These are phyloP conservation scores for Omphalotus guepiniiformis DNA, from an alignment of 768 basidiomycete species.

Conservation along the genomic window DNA sequence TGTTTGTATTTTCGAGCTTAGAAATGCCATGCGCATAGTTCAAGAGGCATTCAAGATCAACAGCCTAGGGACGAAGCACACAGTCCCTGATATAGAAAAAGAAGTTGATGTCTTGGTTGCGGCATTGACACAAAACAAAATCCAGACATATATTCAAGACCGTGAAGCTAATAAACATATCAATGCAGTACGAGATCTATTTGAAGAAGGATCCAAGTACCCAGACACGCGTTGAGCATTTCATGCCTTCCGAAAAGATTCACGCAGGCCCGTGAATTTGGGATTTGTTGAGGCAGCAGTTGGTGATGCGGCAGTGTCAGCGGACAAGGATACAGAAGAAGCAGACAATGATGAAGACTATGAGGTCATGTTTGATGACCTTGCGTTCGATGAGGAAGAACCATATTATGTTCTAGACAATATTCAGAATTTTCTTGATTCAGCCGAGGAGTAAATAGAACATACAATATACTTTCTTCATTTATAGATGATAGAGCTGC, in stretches of 20 bases:
- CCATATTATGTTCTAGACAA: neutral
- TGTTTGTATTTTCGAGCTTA: slow-evolving; percentile 13
- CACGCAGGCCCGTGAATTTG: slow-evolving; percentile 7
- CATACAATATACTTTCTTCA: neutral
- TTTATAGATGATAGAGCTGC: neutral
- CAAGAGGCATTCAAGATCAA: slow-evolving; percentile 12
- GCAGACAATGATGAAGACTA: slow-evolving; percentile 1
- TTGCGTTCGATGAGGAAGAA: slow-evolving; percentile 11
- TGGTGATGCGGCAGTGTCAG: neutral
- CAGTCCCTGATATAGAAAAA: slow-evolving; percentile 3
- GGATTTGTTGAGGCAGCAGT: neutral
- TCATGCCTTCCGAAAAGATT: slow-evolving; percentile 7
- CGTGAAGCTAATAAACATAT: slow-evolving; percentile 5
- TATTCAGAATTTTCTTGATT: neutral
- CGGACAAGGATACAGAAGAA: neutral
- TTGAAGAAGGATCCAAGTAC: slow-evolving; percentile 13
- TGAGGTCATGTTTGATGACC: slow-evolving; percentile 5
- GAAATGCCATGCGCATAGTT: slow-evolving; percentile 11
- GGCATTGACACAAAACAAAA: slow-evolving; percentile 4
- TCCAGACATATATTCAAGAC: slow-evolving; percentile 9
- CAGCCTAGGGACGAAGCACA: slow-evolving; percentile 7
- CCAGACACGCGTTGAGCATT: slow-evolving; percentile 11
- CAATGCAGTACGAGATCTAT: slow-evolving; percentile 8
- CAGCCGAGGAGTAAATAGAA: neutral
- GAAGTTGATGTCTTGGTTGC: slow-evolving; percentile 10